Conservation (phyloP, 345 rosid genomes). For the rapeseed (Brassica napus) region DNA sequence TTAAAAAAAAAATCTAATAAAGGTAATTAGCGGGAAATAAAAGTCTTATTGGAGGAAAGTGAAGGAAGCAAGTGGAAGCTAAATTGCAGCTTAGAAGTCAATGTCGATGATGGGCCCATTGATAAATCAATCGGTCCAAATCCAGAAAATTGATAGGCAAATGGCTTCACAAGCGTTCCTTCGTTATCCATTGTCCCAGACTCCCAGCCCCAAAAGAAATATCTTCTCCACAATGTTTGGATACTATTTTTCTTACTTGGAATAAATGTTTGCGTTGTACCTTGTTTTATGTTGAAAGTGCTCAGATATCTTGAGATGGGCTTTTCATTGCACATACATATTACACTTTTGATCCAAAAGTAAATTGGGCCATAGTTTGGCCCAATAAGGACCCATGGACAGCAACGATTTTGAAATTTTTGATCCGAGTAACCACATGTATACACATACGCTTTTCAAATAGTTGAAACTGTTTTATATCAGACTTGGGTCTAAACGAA, state of each 20-base stretch:
- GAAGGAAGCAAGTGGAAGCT: constrained; percentile 34
- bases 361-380: not conserved
- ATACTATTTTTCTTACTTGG: constrained; percentile 5
- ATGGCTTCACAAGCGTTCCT: constrained; percentile 38
- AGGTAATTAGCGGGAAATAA: not conserved
- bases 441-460: not conserved
- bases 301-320: not conserved
- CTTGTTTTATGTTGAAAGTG: not conserved
- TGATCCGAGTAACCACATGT: not conserved
- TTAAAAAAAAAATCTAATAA: not conserved
- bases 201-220: constrained; percentile 21
- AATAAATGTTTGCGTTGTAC: not conserved
- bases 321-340: not conserved
- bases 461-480: not conserved
- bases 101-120: constrained; percentile 30
- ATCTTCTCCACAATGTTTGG: constrained; percentile 25
- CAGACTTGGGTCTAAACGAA: not conserved
- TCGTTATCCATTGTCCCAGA: constrained; percentile 32
- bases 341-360: not conserved
- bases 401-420: not conserved
- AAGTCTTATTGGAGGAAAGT: constrained; percentile 18
- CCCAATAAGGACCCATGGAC: not conserved
- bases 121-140: constrained; percentile 25
- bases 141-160: constrained; percentile 33
- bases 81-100: constrained; percentile 26